These are phyloP conservation scores for Falciphora oryzae DNA, from an alignment of 2,329 filamentous ascomycete genomes.

Conservation along the genomic window DNA sequence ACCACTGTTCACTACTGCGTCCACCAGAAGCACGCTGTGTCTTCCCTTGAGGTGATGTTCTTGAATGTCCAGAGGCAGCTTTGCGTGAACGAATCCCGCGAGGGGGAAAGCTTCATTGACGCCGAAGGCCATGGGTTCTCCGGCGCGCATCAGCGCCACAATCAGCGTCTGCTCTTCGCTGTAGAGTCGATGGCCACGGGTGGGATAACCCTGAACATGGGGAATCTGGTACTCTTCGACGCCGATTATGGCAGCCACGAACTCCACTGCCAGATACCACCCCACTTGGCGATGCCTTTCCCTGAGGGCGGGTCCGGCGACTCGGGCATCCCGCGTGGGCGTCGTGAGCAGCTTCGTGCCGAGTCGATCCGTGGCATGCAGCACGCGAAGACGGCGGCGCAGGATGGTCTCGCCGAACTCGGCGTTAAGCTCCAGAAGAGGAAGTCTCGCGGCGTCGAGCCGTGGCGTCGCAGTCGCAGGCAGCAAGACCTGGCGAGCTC, in stretches of 20 bases:
- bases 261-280: not conserved
- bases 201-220: not conserved
- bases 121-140: not conserved
- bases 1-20: not conserved
- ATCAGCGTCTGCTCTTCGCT: not conserved
- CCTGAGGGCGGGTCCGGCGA: not conserved
- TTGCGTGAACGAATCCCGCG: not conserved
- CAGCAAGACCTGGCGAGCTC: too few species aligned
- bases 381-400: too few species aligned
- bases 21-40: constrained; percentile 3
- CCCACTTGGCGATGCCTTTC: not conserved
- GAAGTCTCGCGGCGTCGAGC: too few species aligned
- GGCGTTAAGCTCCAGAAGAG: too few species aligned
- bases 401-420: too few species aligned
- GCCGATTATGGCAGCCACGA: not conserved
- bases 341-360: too few species aligned
- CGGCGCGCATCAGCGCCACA: constrained; percentile 4
- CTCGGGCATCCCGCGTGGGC: too few species aligned
- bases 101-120: not conserved
- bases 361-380: too few species aligned
- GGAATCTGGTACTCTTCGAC: not conserved
- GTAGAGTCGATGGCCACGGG: too few species aligned
- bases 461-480: too few species aligned
- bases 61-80: too few species aligned
- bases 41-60: too few species aligned